These are phyloP conservation scores for Sechiopsis laciniata DNA, from an alignment of 306 rosid species.

Conservation along the genomic window DNA sequence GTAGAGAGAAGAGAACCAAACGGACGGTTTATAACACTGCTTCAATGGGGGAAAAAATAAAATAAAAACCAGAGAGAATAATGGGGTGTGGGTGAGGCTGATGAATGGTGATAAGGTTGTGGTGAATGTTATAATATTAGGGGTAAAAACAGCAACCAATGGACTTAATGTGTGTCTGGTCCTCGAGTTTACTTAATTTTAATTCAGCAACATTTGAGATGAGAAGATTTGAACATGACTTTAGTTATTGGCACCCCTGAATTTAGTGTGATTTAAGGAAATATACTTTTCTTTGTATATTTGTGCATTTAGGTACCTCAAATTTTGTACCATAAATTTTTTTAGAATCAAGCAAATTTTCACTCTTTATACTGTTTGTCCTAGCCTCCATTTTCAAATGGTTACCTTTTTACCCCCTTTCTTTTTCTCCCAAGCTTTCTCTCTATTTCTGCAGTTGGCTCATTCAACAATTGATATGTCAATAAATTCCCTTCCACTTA, in stretches of 20 bases:
- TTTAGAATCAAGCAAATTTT: not conserved
- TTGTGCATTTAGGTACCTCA: constrained; percentile 14
- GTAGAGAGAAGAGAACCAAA: constrained; percentile 18
- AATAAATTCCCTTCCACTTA: constrained; percentile 11
- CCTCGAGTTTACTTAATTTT: too few relatives aligned
- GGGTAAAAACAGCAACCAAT: not conserved
- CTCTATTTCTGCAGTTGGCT: not conserved
- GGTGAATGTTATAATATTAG: not conserved
- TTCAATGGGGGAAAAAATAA: not conserved
- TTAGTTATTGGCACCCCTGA: not conserved
- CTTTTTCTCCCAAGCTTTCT: not conserved
- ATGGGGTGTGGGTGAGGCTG: constrained; percentile 14
- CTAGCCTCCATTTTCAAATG: not conserved
- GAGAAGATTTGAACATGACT: too few relatives aligned
- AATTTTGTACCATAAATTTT: constrained; percentile 7
- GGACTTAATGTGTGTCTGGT: too few relatives aligned
- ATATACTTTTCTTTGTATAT: not conserved
- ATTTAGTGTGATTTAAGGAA: constrained; percentile 4
- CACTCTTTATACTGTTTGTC: constrained; percentile 7
- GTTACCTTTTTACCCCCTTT: constrained; percentile 8
- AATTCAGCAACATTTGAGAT: not conserved
- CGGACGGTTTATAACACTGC: constrained; percentile 5
- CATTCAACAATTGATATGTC: constrained; percentile 1
- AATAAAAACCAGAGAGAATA: not conserved
- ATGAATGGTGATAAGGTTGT: not conserved